Evolutionary conservation across 2,329 filamentous ascomycete species (phyloP), one percentile per base, ranked within the genome.

Genomic region (Alternaria triticina): DNA sequence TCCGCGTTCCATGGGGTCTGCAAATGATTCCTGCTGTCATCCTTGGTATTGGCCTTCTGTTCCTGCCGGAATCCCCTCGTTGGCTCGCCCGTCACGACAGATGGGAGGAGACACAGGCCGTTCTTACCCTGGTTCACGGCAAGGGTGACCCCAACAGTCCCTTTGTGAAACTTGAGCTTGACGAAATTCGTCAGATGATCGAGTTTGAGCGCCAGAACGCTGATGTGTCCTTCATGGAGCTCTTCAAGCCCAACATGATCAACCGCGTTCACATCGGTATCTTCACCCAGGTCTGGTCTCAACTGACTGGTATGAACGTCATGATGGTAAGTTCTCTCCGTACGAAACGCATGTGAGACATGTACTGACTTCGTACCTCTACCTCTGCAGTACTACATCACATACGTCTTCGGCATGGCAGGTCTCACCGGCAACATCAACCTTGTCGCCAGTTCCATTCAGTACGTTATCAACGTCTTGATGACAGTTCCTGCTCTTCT

Each of bases 401-500:
- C 79, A 5, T 91, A 91, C 67, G 86, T 92, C 62, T 92, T 92
- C 77, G 84, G 84, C 11, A 93, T 93, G 90, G 89, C 90, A 15
- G 90, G 90, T 10, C 82, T 90, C n/a, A 81, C 79, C 2, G 85
- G 85, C 4, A 83, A 87, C 69, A 85, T 84, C 57, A 86, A 88
- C 40, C 84, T 93, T 9, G 79, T 91, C 47, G 86, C 90, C 8
- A 90, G 88, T 5, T 88, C 87, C 10, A 92, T 92, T 66, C 88
- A 92, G 59, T 92, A 91, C 76, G 85, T 94, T 70, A 92, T 95
- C 83, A 94, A 94, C 77, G 91, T 95, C 2, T 64, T 89, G 56
- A 92, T 93, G 89, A 95, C 92, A 0, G 77, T 94, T 4, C 90
- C 91, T 0, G 91, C 91, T 1, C 85, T 95, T 23, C 80, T 94